phyloP scores from a whole-genome alignment of 495 filamentous ascomycete species.

The Pseudoneurospora amorphoporcata region DNA sequence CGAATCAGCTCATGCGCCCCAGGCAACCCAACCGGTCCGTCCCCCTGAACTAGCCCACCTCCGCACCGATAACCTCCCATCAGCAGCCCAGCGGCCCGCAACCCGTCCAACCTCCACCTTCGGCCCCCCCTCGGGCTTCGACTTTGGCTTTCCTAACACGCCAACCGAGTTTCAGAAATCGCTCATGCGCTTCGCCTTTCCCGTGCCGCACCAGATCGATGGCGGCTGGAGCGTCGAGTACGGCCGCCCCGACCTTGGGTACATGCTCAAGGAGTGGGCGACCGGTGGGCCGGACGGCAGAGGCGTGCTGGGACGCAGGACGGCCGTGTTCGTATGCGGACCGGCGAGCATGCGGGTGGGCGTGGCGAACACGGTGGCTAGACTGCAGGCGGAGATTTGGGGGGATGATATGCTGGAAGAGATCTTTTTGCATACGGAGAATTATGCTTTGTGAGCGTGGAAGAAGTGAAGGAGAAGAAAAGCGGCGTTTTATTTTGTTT shows the following conservation, averaged over 20 bases:
- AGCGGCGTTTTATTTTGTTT: not conserved
- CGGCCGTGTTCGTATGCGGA: conserved; percentile 90
- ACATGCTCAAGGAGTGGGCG: conserved; percentile 72
- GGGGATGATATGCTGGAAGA: conserved; percentile 68
- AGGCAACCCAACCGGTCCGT: conserved; percentile 10
- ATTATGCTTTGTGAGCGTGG: conserved; percentile 61
- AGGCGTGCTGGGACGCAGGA: conserved; percentile 66
- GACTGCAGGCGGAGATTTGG: conserved; percentile 75
- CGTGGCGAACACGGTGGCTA: conserved; percentile 72
- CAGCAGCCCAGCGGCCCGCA: conserved; percentile 8
- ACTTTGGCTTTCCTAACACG: conserved; percentile 67
- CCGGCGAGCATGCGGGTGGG: conserved; percentile 79
- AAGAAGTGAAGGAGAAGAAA: not conserved
- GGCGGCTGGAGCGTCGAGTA: conserved; percentile 88
- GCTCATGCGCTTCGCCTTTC: conserved; percentile 78
- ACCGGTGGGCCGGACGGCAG: conserved; percentile 44
- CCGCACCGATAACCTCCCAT: conserved; percentile 32
- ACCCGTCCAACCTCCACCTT: conserved; percentile 32
- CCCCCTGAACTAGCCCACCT: conserved; percentile 43
- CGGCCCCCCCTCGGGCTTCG: conserved; percentile 45
- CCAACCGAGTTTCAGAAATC: conserved; percentile 72
- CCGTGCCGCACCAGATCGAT: conserved; percentile 53
- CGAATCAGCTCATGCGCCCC: not conserved
- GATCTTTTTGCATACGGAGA: conserved; percentile 91
- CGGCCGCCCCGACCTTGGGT: conserved; percentile 77